These are phyloP conservation scores for Mycena chlorophos DNA, from an alignment of 768 basidiomycete species.

Conservation along the genomic window DNA sequence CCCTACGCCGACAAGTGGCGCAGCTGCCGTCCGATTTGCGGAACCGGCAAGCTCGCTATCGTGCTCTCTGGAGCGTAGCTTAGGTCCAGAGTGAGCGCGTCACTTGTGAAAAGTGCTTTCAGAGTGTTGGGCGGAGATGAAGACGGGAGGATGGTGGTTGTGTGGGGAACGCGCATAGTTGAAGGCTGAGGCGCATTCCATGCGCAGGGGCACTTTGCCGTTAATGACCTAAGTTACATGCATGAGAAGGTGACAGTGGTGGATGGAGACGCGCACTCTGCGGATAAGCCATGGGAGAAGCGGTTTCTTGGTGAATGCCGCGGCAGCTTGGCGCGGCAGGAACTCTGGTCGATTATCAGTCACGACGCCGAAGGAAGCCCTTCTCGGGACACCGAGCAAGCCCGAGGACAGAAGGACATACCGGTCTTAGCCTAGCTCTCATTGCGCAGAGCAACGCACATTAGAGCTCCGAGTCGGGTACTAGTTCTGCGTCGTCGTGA, in stretches of 20 bases:
- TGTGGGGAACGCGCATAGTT: slow-evolving; percentile 82
- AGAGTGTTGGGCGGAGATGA: slow-evolving; percentile 35
- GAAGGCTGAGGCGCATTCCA: slow-evolving; percentile 96
- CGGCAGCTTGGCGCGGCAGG: slow-evolving; percentile 63
- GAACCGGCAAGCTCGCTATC: slow-evolving; percentile 44
- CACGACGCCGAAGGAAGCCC: neutral
- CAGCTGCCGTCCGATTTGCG: slow-evolving; percentile 55
- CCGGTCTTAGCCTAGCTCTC: slow-evolving; percentile 48
- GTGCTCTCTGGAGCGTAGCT: slow-evolving; percentile 68
- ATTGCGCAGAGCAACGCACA: slow-evolving; percentile 41
- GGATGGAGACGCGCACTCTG: slow-evolving; percentile 44
- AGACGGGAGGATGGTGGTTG: slow-evolving; percentile 48
- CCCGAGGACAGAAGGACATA: slow-evolving; percentile 25
- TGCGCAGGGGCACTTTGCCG: slow-evolving; percentile 71
- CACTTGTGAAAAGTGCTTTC: slow-evolving; percentile 65
- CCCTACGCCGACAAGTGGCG: slow-evolving; percentile 72
- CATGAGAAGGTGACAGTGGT: neutral
- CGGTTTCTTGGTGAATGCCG: slow-evolving; percentile 47
- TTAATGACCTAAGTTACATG: slow-evolving; percentile 63
- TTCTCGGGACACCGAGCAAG: slow-evolving; percentile 2
- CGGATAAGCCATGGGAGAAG: slow-evolving; percentile 84
- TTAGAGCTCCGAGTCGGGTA: slow-evolving; percentile 82
- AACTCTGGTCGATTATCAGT: slow-evolving; percentile 55
- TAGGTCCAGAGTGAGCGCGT: slow-evolving; percentile 65
- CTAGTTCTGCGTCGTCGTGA: slow-evolving; percentile 80